Percentiles rank a stretch among this genome's conserved stretches.
Evolutionary conservation across 345 rosid species (phyloP).

Genomic region (Linum lewisii): DNA sequence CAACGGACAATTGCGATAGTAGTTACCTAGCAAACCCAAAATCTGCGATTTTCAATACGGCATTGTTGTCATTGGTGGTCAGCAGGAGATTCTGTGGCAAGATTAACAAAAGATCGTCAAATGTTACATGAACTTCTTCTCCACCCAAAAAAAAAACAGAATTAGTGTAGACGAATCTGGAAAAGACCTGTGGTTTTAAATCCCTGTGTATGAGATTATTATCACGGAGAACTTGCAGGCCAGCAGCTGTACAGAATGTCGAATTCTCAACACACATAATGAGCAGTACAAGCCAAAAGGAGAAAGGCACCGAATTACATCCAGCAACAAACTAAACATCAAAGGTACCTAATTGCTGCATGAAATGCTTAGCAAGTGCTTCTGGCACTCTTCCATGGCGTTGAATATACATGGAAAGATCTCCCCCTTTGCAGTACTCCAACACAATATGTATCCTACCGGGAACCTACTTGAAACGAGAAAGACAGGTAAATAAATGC

Average conservation of each 20-base stretch:
- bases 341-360: slow-evolving; percentile 79
- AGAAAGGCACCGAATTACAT: not conserved
- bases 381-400: slow-evolving; percentile 69
- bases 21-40: slow-evolving; percentile 98
- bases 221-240: slow-evolving; percentile 79
- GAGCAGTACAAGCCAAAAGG: slow-evolving; percentile 10
- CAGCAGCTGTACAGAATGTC: slow-evolving; percentile 50
- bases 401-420: slow-evolving; percentile 72
- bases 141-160: not conserved
- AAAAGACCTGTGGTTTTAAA: slow-evolving; percentile 85
- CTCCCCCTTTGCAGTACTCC: slow-evolving; percentile 93
- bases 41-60: slow-evolving; percentile 89
- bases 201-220: slow-evolving; percentile 93
- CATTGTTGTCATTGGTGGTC: slow-evolving; percentile 45
- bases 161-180: not conserved
- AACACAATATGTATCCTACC: slow-evolving; percentile 80
- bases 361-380: slow-evolving; percentile 74
- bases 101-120: slow-evolving; percentile 24
- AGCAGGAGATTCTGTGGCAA: slow-evolving; percentile 90
- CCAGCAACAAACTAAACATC: not conserved
- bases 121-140: not conserved
- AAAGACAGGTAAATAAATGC: not conserved
- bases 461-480: slow-evolving; percentile 39
- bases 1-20: slow-evolving; percentile 6
- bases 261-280: slow-evolving; percentile 2